Base-by-base conservation (phyloP, 495 filamentous ascomycete species). In the Neurospora hispaniola region DNA sequence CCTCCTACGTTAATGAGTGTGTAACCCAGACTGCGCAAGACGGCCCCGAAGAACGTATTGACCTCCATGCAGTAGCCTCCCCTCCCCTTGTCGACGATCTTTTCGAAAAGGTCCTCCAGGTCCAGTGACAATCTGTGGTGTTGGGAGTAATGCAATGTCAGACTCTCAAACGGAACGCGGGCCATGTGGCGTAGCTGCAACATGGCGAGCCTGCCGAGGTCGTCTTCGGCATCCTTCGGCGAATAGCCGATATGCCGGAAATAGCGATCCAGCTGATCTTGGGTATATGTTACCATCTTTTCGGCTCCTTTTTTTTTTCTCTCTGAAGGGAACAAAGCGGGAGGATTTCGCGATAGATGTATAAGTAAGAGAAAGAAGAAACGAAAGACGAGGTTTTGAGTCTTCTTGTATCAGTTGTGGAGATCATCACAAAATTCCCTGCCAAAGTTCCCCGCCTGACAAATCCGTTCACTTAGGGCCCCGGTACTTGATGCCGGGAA, bases 21-120 rank as follows among this genome's bases (percentile, higher is more conserved):
- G 72, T 85, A 94, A 0, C 91, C 92, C 4, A 94, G 77, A 18
- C 83, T 87, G 27, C 87, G 80, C 18, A 96, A 81, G 18, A 93
- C 81, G 23, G 85, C 84, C 46, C 86, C 85, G 62, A 94, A 92
- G 69, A 94, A 87, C 42, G 84, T 82, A 78, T 90, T 94, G 70
- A 87, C 84, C 76, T 94, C 92, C 85, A 94, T 90, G 81, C 91
- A 94, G 75, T 94, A 93, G 0, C 92, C 92, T 4, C 93, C 93
- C 11, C 78, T 70, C 42, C 73, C 73, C 14, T 62, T 69, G 41
- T 74, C 80, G 31, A 94, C 86, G 38, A 94, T 85, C 79, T 94
- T 94, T 3, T 81, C 69, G 76, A 87, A 94, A 8, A 94, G 79
- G 42, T 83, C 80, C 31, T 88, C 78, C 0, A 88, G 87, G 40